Evolutionary conservation across 1,139 yeast genomes (phyloP).

Genomic region (Pneumocystis carinii): DNA sequence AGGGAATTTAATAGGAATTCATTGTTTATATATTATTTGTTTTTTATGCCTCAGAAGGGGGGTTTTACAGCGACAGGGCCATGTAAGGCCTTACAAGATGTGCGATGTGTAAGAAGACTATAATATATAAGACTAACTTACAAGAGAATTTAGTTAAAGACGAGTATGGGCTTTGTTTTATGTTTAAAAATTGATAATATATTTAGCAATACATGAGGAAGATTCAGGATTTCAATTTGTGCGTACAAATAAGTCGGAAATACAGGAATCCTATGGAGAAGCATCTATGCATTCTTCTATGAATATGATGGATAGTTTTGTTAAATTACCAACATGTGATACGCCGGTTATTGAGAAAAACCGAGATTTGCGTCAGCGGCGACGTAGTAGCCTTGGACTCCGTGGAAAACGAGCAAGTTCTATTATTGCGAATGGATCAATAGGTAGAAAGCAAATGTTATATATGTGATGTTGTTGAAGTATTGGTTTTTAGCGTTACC

Average conservation of each 20-base stretch:
- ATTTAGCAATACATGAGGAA: neutral
- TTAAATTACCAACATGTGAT: constrained; percentile 28
- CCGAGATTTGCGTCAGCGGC: constrained; percentile 23
- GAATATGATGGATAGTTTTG: constrained; percentile 9
- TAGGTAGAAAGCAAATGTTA: constrained; percentile 8
- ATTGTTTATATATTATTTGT: neutral
- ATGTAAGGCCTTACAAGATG: neutral
- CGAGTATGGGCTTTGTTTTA: neutral
- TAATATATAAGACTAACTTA: neutral
- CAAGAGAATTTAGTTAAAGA: neutral
- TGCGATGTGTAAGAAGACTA: neutral
- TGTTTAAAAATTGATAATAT: neutral
- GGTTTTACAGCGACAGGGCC: neutral
- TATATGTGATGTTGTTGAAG: neutral
- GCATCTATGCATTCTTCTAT: constrained; percentile 1
- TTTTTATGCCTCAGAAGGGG: neutral
- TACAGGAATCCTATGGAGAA: neutral
- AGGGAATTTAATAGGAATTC: too few relatives aligned
- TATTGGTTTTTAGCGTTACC: constrained; percentile 35
- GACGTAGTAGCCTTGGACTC: constrained; percentile 23
- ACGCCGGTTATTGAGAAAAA: constrained; percentile 31
- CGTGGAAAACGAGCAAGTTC: constrained; percentile 65
- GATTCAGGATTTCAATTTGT: neutral
- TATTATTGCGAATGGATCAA: constrained; percentile 50
- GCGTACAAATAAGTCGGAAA: neutral